Evolutionary conservation across 176 grass and related monocot genomes (phyloP), one percentile per base, ranked within the genome.

Genomic region (Aegilops speltoides): DNA sequence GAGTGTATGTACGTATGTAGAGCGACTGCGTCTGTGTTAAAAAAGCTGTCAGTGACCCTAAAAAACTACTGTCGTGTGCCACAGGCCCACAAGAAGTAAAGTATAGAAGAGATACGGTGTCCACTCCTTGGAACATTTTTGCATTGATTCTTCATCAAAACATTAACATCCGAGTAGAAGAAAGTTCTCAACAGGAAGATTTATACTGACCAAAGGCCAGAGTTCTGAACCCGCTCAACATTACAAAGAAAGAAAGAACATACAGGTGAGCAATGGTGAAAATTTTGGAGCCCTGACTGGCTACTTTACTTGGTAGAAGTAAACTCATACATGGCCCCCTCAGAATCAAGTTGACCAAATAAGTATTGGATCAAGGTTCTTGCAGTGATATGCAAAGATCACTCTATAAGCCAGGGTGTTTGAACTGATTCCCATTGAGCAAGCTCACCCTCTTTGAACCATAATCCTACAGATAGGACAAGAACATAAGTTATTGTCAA

Each of bases 401-500:
- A 97, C 81, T 97, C 95, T 79, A 52, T 88, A 74, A 97, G 89
- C 95, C 95, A 97, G 24, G 85, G 89, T 90, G 91, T 81, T 77
- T 93, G 91, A 84, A 90, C 89, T 38, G 95, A 90, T 83, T 91
- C 73, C 96, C 93, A 98, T 45, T 90, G 25, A 73, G 88, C 95
- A 16, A 98, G 26, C 82, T 98, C 96, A 0, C 84, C 81, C 84
- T 95, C 93, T 89, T 91, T 92, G 80, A 98, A 98, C 93, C 96
- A 98, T 16, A 98, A 65, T 40, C 81, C 96, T 98, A 80, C 77
- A 85, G 64, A 82, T 61, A 81, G 28, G 17, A 89, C 29, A 65
- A 1, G 14, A 56, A 8, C 8, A 73, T 60, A n/a, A 86, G 84
- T 61, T 73, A 52, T 31, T 50, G 45, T 33, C 61, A 34, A 14